These are phyloP conservation scores for Penicillium robsamsonii DNA, from an alignment of 495 filamentous ascomycete species.

Conservation along the genomic window DNA sequence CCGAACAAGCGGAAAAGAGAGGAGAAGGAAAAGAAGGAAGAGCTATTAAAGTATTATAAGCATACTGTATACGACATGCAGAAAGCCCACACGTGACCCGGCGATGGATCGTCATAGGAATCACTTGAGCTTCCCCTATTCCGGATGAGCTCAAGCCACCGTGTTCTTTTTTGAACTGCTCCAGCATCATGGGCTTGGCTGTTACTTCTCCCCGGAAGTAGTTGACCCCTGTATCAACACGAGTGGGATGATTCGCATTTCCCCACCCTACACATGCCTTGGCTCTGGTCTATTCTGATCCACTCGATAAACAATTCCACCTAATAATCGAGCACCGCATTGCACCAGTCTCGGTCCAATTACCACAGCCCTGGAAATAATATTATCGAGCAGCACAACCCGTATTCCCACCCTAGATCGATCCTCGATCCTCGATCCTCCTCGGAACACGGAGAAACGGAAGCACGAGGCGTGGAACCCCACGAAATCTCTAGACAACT, in stretches of 20 bases:
- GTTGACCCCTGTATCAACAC: neutral
- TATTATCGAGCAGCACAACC: neutral
- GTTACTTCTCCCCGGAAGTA: neutral
- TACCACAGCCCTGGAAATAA: neutral
- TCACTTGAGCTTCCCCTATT: constrained; percentile 25
- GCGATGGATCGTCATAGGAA: constrained; percentile 16
- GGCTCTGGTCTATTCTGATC: constrained; percentile 15
- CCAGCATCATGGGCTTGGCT: constrained; percentile 2
- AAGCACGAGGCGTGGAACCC: neutral
- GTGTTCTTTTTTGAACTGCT: constrained; percentile 20
- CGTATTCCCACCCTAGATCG: neutral
- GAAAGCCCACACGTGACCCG: constrained; percentile 21
- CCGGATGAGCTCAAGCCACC: constrained; percentile 22
- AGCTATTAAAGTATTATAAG: neutral
- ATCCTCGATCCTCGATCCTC: no score
- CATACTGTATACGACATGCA: neutral
- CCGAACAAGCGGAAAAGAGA: neutral
- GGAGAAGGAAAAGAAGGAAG: neutral
- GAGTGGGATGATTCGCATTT: constrained; percentile 20
- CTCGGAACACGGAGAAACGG: neutral
- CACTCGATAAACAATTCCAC: constrained; percentile 5
- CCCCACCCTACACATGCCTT: constrained; percentile 23
- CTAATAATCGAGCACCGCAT: neutral
- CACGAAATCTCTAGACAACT: neutral
- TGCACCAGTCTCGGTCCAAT: neutral